A percentile compares a stretch with the other conserved stretches of the same genome.
These are phyloP conservation scores for Chaetomiaceae sp. DNA, from an alignment of 2,329 filamentous ascomycete species.

Conservation along the genomic window DNA sequence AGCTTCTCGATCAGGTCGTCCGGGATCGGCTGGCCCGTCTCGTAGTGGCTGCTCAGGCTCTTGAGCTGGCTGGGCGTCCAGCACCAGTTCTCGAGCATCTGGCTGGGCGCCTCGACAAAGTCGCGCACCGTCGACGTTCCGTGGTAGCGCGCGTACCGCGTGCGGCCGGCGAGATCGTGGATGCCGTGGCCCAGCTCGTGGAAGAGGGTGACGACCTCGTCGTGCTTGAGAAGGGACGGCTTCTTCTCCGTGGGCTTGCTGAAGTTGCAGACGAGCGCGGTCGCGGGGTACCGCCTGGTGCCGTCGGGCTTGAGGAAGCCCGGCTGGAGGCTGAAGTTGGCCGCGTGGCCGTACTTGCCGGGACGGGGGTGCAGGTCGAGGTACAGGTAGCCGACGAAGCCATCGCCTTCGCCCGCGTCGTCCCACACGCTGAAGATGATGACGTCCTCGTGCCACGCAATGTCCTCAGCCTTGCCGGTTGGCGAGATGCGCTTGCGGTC, in stretches of 20 bases:
- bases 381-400: constrained; percentile 78
- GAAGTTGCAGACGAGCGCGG: constrained; percentile 81
- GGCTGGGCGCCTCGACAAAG: constrained; percentile 67
- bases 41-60: constrained; percentile 68
- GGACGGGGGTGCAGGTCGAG: constrained; percentile 74
- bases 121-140: constrained; percentile 63
- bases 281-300: constrained; percentile 69
- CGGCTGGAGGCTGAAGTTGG: constrained; percentile 78
- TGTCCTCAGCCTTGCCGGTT: constrained; percentile 64
- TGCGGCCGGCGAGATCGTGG: constrained; percentile 62
- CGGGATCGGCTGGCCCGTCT: constrained; percentile 65
- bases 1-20: constrained; percentile 70
- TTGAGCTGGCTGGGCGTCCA: constrained; percentile 63
- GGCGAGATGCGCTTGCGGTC: constrained; percentile 62
- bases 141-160: constrained; percentile 61
- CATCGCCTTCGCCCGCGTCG: constrained; percentile 63
- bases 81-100: constrained; percentile 75
- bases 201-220: constrained; percentile 79
- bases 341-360: constrained; percentile 81
- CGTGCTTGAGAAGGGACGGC: constrained; percentile 75
- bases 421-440: constrained; percentile 80
- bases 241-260: constrained; percentile 73
- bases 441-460: constrained; percentile 81
- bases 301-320: constrained; percentile 65
- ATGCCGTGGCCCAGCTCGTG: constrained; percentile 71